phyloP scores from a whole-genome alignment of 2,329 filamentous ascomycete genomes.

The Periconia sp. region DNA sequence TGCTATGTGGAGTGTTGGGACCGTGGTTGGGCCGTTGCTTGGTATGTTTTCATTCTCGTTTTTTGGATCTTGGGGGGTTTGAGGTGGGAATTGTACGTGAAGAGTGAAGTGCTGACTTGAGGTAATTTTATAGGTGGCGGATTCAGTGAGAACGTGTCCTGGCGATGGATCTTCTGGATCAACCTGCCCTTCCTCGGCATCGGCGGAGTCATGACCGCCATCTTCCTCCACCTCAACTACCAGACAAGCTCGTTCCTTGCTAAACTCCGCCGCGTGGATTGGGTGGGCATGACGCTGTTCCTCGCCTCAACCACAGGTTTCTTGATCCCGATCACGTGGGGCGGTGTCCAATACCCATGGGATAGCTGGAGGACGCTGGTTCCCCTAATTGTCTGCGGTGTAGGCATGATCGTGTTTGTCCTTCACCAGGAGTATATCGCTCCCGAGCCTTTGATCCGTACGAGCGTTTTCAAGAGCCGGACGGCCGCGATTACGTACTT shows the following conservation, averaged over 20 bases:
- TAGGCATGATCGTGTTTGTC: constrained; percentile 55
- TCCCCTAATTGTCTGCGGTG: constrained; percentile 59
- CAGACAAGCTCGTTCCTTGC: constrained; percentile 49
- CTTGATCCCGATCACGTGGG: constrained; percentile 65
- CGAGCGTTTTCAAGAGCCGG: constrained; percentile 51
- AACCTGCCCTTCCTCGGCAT: constrained; percentile 61
- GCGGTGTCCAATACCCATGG: constrained; percentile 68
- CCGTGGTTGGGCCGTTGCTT: constrained; percentile 52
- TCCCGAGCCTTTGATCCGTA: constrained; percentile 53
- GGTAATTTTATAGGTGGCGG: constrained; percentile 45
- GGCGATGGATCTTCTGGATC: constrained; percentile 68
- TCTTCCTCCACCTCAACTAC: constrained; percentile 58
- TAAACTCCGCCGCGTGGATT: constrained; percentile 62
- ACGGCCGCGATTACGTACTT: constrained; percentile 55
- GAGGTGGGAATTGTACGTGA: not conserved
- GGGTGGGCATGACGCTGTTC: constrained; percentile 63
- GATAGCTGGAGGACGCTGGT: constrained; percentile 62
- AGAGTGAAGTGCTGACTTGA: constrained; percentile 1
- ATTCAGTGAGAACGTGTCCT: constrained; percentile 54
- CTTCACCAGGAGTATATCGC: constrained; percentile 58
- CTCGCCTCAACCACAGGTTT: constrained; percentile 60
- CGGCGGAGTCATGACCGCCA: constrained; percentile 50
- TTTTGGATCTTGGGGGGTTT: not conserved
- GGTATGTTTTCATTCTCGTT: constrained; percentile 19
- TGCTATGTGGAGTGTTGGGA: constrained; percentile 59